These are phyloP conservation scores for Juglanconis oblonga DNA, from an alignment of 2,329 filamentous ascomycete genomes.

Conservation along the genomic window DNA sequence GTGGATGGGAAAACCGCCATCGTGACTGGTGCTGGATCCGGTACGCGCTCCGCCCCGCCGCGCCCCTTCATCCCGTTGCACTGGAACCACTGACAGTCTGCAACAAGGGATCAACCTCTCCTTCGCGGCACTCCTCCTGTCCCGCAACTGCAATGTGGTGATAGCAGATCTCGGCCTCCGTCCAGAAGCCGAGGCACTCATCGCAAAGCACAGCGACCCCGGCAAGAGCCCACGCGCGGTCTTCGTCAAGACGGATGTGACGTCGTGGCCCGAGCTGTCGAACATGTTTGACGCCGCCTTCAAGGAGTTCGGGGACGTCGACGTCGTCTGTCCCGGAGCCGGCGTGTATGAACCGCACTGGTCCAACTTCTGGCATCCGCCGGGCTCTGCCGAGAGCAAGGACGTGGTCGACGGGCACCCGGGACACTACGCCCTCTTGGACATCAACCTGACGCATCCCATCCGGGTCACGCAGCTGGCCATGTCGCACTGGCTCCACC, in stretches of 20 bases:
- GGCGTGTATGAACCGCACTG: slow-evolving; percentile 45
- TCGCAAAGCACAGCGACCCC: slow-evolving; percentile 22
- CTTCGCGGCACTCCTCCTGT: slow-evolving; percentile 41
- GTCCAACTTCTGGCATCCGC: slow-evolving; percentile 41
- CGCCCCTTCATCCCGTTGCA: neutral
- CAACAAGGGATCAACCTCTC: slow-evolving; percentile 39
- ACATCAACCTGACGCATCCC: slow-evolving; percentile 41
- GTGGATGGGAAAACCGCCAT: slow-evolving; percentile 48
- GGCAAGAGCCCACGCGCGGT: slow-evolving; percentile 29
- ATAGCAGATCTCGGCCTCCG: slow-evolving; percentile 42
- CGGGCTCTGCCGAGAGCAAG: slow-evolving; percentile 31
- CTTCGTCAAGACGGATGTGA: slow-evolving; percentile 44
- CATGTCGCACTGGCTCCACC: slow-evolving; percentile 35
- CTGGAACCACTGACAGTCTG: neutral
- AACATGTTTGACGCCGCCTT: slow-evolving; percentile 33
- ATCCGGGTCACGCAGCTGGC: slow-evolving; percentile 40
- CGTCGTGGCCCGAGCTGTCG: slow-evolving; percentile 36
- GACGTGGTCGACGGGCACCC: slow-evolving; percentile 25
- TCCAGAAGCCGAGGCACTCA: slow-evolving; percentile 37
- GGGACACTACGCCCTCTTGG: slow-evolving; percentile 33
- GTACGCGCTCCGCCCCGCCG: slow-evolving; percentile 23
- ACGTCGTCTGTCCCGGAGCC: slow-evolving; percentile 44
- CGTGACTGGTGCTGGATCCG: slow-evolving; percentile 53
- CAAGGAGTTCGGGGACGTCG: slow-evolving; percentile 35
- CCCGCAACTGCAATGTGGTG: slow-evolving; percentile 41